Base-by-base conservation (phyloP, 176 grass and related monocot genomes). In the Zoysia pacifica region DNA sequence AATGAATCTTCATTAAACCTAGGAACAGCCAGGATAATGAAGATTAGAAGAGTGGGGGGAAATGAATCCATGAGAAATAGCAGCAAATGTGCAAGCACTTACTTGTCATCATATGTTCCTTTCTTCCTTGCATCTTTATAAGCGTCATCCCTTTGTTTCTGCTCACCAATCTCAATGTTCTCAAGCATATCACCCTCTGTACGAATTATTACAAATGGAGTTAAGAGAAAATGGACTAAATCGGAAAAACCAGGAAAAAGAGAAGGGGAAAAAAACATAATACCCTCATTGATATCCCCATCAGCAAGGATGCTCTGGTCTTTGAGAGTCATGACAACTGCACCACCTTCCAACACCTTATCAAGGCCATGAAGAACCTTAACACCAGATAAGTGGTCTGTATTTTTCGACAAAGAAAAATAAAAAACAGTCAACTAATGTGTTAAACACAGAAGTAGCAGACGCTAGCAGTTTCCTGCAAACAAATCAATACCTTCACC, bases 321-420 rank as follows among this genome's bases (percentile, higher is more conserved):
- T 86, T 95, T 99, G 43, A 97, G 93, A 56, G 90, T 93, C 88
- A 99, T 85, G 79, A 93, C 93, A 89, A 99, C 90, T 73, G 96
- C 96, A 65, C 90, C 90, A 61, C 95, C 96, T 85, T 99, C 96
- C 67, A 95, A 82, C 10, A 95, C 96, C 80, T 95, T 95, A 81
- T 99, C 96, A 83, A 99, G 84, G 11, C 96, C 96, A 58, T 99
- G 93, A 89, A 95, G 90, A 86, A 99, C 86, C 89, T 93, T 99
- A 35, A 91, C 88, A 74, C 96, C 96, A 82, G 90, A 93, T 87
- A 99, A 82, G 76, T 99, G 90, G 1, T 93, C 93, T 97, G 43
- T 58, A 69, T 89, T 70, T 50, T 41, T 2, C 18, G 42, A 66
- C 58, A 69, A 41, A 4, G 5, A 63, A 36, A 73, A 48, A 69